Evolutionary conservation across 1,284 basidiomycete genomes (phyloP), one percentile per base, ranked within the genome.

Genomic region (Vanrija pseudolonga): DNA sequence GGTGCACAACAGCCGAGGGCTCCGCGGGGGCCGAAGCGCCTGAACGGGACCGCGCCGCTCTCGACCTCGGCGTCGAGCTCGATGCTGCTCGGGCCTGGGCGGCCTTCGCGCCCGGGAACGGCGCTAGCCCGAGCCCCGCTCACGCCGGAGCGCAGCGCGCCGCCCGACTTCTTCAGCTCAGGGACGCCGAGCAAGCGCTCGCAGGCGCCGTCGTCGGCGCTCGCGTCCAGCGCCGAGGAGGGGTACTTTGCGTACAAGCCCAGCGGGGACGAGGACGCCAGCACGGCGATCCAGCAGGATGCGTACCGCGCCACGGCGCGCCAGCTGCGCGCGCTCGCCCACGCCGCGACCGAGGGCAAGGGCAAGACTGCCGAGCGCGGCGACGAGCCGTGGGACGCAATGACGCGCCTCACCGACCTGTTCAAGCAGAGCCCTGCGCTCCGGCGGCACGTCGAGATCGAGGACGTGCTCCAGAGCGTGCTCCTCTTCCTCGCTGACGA

Each of bases 351-450:
- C 60, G 60, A 50, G 39, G 62, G 57, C 12, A 63, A 63, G 45
- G 63, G 59, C 15, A 64, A 62, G 52, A 56, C 55, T n/a, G 40
- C 46, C n/a, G 68, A 67, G 12, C 39, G 52, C 22, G 45, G 55
- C 22, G 67, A 72, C 51, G 65, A 65, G 47, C 54, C 59, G 18
- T 65, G 65, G 60, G 67, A 69, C 20, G 48, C 59, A 41, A 85
- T 93, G 82, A 80, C 81, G 5, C 82, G 82, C 55, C 76, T 96
- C 2, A 85, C 85, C 22, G 80, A 78, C 24, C 80, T 88, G 43
- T 76, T 96, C n/a, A 85, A 86, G 65, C 81, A 84, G 23, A 86
- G 85, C 63, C 74, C 90, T 26, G 84, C 87, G 6, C 85, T 95
- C 19, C 80, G 85, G 47, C 89, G 88, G 65, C 88, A 90, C 62